A percentile compares a stretch with the other conserved stretches of the same genome.
These are phyloP conservation scores for Pseudogymnoascus sp. DNA, from an alignment of 2,329 filamentous ascomycete genomes.

Conservation along the genomic window DNA sequence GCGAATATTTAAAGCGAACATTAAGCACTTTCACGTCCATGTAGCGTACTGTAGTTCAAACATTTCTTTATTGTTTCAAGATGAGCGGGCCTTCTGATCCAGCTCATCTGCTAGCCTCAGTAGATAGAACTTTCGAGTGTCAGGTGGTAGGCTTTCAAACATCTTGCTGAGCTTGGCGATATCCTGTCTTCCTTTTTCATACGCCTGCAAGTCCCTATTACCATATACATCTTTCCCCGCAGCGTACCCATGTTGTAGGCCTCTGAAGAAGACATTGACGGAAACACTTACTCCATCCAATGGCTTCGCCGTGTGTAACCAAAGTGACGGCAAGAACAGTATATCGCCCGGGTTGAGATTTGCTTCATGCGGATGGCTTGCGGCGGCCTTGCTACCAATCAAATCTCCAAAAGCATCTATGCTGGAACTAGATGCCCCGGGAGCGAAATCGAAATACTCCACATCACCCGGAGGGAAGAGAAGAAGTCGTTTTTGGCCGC, in stretches of 20 bases:
- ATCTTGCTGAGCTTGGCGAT: slow-evolving; percentile 55
- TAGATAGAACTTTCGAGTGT: slow-evolving; percentile 68
- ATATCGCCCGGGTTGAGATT: slow-evolving; percentile 63
- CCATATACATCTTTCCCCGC: slow-evolving; percentile 77
- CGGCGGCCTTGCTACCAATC: slow-evolving; percentile 31
- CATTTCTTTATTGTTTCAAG: background rate
- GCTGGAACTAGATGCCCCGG: slow-evolving; percentile 73
- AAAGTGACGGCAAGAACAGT: slow-evolving; percentile 72
- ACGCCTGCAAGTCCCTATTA: slow-evolving; percentile 75
- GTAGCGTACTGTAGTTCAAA: background rate
- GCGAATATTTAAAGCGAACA: background rate
- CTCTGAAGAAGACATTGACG: slow-evolving; percentile 84
- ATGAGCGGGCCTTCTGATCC: slow-evolving; percentile 13
- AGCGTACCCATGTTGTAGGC: slow-evolving; percentile 59
- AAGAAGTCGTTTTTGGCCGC: slow-evolving; percentile 62
- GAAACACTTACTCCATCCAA: slow-evolving; percentile 56
- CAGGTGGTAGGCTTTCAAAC: slow-evolving; percentile 56
- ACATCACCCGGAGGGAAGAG: slow-evolving; percentile 76
- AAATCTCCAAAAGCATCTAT: slow-evolving; percentile 58
- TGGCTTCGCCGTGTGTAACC: slow-evolving; percentile 69
- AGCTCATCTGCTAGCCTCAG: slow-evolving; percentile 64
- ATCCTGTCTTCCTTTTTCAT: slow-evolving; percentile 71
- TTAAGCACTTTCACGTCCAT: background rate
- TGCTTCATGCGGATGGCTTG: slow-evolving; percentile 58
- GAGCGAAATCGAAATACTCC: slow-evolving; percentile 56